Evolutionary conservation across 345 rosid species (phyloP).

Genomic region (Rhizophora mangle): DNA sequence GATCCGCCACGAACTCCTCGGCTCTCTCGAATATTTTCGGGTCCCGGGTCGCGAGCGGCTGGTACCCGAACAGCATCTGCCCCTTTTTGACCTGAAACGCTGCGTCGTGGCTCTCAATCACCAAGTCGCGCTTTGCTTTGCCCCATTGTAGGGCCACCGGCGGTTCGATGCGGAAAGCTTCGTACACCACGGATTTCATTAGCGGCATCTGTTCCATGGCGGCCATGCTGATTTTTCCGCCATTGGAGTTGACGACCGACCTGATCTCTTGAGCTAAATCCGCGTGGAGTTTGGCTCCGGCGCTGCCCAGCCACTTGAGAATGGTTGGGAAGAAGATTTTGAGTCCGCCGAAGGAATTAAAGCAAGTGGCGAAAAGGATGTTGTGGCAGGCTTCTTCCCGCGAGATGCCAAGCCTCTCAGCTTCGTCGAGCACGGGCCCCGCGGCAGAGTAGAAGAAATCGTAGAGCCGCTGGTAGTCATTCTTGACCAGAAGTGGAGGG

Average conservation of each 20-base stretch:
- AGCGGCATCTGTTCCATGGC: conserved; percentile 73
- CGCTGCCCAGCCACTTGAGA: conserved; percentile 67
- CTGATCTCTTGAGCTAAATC: conserved; percentile 72
- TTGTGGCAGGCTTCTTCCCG: conserved; percentile 85
- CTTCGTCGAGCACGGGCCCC: conserved; percentile 61
- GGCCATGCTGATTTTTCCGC: conserved; percentile 67
- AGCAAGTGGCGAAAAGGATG: conserved; percentile 76
- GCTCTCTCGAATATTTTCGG: conserved; percentile 66
- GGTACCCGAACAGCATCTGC: conserved; percentile 73
- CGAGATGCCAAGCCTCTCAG: conserved; percentile 61
- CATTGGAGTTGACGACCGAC: conserved; percentile 52
- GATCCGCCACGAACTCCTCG: conserved; percentile 71
- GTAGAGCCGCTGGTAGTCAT: conserved; percentile 68
- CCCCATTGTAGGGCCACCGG: conserved; percentile 77
- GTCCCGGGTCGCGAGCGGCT: conserved; percentile 80
- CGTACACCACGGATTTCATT: conserved; percentile 77
- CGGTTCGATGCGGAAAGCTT: conserved; percentile 78
- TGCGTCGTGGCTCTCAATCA: conserved; percentile 79
- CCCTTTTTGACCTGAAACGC: conserved; percentile 71
- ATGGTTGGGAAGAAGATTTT: conserved; percentile 56
- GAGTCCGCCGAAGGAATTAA: conserved; percentile 85
- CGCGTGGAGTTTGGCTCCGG: conserved; percentile 56
- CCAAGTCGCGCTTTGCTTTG: conserved; percentile 57
- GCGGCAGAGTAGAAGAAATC: conserved; percentile 59
- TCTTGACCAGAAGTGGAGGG: conserved; percentile 56